Evolutionary conservation across 306 rosid species (phyloP).

Genomic region (Hylodesmum podocarpum): DNA sequence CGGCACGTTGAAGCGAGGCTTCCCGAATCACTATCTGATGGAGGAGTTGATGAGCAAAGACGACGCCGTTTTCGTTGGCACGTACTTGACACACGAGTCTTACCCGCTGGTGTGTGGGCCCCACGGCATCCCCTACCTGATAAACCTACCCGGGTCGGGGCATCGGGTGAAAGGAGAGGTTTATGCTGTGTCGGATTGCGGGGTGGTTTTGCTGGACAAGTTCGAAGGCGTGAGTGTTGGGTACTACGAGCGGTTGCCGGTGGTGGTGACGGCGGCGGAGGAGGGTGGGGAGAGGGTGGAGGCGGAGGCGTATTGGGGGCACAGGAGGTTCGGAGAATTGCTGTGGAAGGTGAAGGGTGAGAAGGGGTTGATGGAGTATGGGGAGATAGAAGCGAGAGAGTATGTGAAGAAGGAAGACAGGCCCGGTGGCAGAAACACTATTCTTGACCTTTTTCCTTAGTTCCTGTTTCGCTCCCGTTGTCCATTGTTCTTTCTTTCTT

Average conservation of each 20-base stretch:
- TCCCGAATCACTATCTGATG: conserved; percentile 50
- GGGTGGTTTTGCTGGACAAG: conserved; percentile 52
- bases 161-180: conserved; percentile 58
- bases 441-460: conserved; percentile 27
- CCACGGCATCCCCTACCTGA: conserved; percentile 65
- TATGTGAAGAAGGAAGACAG: conserved; percentile 43
- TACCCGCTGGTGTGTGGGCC: conserved; percentile 67
- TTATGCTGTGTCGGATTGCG: conserved; percentile 46
- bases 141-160: conserved; percentile 59
- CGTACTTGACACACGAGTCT: conserved; percentile 24
- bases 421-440: neutral
- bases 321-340: conserved; percentile 47
- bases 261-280: conserved; percentile 33
- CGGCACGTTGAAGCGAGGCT: conserved; percentile 69
- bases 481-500: no score
- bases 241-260: conserved; percentile 56
- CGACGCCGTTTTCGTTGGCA: conserved; percentile 50
- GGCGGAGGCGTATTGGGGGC: conserved; percentile 69
- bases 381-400: conserved; percentile 34
- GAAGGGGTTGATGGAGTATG: conserved; percentile 43
- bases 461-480: no score
- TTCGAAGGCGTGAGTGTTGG: conserved; percentile 49
- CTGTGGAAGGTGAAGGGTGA: conserved; percentile 51
- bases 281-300: conserved; percentile 26
- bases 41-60: conserved; percentile 35